phyloP scores from a whole-genome alignment of 352 stramenopile genomes.

The Phytopythium ostracodes region DNA sequence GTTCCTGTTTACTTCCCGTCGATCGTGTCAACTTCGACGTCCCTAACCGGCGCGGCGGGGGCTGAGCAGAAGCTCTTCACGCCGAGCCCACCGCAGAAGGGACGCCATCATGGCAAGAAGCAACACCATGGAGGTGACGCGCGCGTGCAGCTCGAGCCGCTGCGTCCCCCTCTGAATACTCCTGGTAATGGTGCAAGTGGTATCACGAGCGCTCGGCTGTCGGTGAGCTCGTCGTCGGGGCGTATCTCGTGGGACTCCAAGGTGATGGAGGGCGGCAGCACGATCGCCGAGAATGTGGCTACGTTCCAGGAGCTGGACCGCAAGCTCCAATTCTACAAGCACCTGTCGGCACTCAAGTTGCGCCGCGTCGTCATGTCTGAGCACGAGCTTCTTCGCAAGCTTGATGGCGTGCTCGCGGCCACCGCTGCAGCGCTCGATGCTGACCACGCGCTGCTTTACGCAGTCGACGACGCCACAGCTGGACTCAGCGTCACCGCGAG shows the following conservation, averaged over 20 bases:
- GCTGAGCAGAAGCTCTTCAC: constrained; percentile 29
- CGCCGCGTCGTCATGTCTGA: constrained; percentile 38
- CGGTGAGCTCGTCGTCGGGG: constrained; percentile 35
- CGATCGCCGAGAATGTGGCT: constrained; percentile 29
- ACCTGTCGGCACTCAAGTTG: constrained; percentile 45
- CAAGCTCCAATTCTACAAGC: constrained; percentile 57
- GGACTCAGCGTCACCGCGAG: constrained; percentile 46
- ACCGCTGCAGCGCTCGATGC: constrained; percentile 32
- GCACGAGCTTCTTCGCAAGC: constrained; percentile 36
- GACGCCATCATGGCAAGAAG: constrained; percentile 51
- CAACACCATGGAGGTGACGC: constrained; percentile 40
- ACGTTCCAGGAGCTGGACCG: constrained; percentile 31
- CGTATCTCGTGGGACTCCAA: constrained; percentile 39
- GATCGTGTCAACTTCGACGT: constrained; percentile 28
- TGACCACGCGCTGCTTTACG: constrained; percentile 53
- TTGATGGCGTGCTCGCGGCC: constrained; percentile 39
- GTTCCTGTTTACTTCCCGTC: constrained; percentile 49
- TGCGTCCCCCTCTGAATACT: constrained; percentile 26
- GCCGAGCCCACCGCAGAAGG: constrained; percentile 50
- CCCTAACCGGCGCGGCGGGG: constrained; percentile 1
- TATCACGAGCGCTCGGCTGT: constrained; percentile 18
- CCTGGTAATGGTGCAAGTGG: constrained; percentile 1
- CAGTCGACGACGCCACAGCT: constrained; percentile 28
- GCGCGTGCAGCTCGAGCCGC: constrained; percentile 59
- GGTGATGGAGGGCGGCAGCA: constrained; percentile 29